phyloP scores from a whole-genome alignment of 352 stramenopile species.

The Phytopythium boreale region DNA sequence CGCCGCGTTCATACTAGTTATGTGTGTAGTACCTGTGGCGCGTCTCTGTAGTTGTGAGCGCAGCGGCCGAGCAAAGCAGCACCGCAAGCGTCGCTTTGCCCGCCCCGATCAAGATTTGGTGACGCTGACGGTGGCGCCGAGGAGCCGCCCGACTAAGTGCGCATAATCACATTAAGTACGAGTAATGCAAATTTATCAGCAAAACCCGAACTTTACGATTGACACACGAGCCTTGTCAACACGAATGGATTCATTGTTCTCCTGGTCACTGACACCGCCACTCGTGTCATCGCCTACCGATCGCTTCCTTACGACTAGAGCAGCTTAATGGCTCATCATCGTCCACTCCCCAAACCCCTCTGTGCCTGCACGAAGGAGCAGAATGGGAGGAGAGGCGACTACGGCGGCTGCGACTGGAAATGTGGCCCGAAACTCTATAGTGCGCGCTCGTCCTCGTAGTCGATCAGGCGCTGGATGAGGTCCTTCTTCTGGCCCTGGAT shows the following conservation, averaged over 20 bases:
- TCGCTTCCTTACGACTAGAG: background rate
- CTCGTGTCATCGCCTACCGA: background rate
- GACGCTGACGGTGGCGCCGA: background rate
- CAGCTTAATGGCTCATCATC: background rate
- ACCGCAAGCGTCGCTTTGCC: background rate
- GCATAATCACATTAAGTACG: background rate
- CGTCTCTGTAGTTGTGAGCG: background rate
- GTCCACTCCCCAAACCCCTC: background rate
- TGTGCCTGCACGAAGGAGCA: background rate
- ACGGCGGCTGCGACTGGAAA: background rate
- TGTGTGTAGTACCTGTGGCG: too few species aligned
- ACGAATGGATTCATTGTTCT: background rate
- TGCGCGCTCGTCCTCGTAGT: constrained; percentile 84
- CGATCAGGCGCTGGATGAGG: constrained; percentile 84
- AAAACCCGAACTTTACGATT: too few species aligned
- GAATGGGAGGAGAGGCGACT: background rate
- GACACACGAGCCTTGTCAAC: background rate
- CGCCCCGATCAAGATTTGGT: background rate
- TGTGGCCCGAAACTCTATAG: constrained; percentile 43
- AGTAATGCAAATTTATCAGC: background rate
- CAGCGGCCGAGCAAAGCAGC: background rate
- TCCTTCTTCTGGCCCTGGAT: constrained; percentile 89
- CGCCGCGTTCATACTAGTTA: constrained; percentile 56
- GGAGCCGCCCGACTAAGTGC: background rate
- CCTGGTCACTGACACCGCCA: background rate